These are phyloP conservation scores for Nyctanthes arbortristis DNA, from an alignment of 257 asterid species.

Conservation along the genomic window DNA sequence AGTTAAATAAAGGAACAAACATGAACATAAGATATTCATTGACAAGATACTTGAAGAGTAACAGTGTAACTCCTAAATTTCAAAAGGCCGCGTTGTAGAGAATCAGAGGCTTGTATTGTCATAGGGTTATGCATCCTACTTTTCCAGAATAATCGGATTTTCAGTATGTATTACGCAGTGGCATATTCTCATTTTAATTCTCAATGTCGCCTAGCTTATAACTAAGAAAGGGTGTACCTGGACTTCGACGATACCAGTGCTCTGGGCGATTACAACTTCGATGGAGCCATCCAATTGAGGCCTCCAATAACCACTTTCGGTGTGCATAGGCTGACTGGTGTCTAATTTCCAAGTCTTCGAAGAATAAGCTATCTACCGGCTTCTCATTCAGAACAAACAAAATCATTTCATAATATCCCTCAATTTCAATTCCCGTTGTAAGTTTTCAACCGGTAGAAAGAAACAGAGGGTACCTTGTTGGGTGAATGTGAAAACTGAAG, in stretches of 20 bases:
- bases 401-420: neutral
- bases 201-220: neutral
- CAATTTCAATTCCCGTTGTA: neutral
- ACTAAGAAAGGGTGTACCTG: conserved; percentile 36
- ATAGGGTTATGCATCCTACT: neutral
- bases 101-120: neutral
- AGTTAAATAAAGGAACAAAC: too few species aligned
- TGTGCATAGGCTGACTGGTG: conserved; percentile 69
- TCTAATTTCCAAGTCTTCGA: conserved; percentile 70
- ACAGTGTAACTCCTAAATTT: neutral
- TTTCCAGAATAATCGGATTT: too few species aligned
- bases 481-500: conserved; percentile 61
- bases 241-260: conserved; percentile 79
- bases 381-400: conserved; percentile 12
- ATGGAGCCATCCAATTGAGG: conserved; percentile 65
- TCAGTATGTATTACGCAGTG: too few species aligned
- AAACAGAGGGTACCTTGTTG: conserved; percentile 39
- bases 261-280: conserved; percentile 75
- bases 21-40: too few species aligned
- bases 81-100: neutral
- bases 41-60: too few species aligned
- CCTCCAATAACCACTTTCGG: conserved; percentile 73
- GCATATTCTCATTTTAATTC: neutral
- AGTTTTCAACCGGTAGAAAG: neutral
- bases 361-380: conserved; percentile 67